Conservation (phyloP, 176 grass and related monocot species). For the Carex kokanica region DNA sequence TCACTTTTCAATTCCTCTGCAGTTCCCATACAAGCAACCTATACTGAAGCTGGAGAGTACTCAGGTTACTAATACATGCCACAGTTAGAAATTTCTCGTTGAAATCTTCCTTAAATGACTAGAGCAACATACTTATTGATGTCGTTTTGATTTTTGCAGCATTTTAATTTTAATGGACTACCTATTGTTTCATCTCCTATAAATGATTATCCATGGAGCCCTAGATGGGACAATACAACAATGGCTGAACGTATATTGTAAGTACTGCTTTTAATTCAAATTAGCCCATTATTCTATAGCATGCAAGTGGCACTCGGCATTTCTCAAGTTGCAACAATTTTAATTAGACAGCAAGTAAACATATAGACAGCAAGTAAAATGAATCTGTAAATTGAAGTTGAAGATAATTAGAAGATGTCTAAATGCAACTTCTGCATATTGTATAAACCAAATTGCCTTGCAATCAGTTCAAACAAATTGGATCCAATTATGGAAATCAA, state of each 20-base stretch:
- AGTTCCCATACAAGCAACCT: slow-evolving; percentile 85
- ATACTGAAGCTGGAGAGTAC: slow-evolving; percentile 63
- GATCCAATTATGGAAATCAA: neutral
- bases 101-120: neutral
- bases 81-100: neutral
- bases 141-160: slow-evolving; percentile 33
- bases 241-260: slow-evolving; percentile 92
- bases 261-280: slow-evolving; percentile 29
- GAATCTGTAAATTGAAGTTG: neutral
- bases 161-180: slow-evolving; percentile 57
- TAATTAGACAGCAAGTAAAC: neutral
- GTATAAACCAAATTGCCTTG: neutral
- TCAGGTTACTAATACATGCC: slow-evolving; percentile 47
- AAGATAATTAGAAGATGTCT: neutral
- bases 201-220: slow-evolving; percentile 96
- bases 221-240: slow-evolving; percentile 61
- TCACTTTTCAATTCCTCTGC: slow-evolving; percentile 83
- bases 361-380: neutral
- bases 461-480: neutral
- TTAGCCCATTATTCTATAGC: neutral
- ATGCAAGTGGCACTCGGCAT: neutral
- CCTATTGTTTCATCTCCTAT: slow-evolving; percentile 55
- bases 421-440: neutral
- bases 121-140: slow-evolving; percentile 2
- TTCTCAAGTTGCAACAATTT: neutral